A percentile compares a stretch with the other conserved stretches of the same genome.
phyloP scores from a whole-genome alignment of 306 rosid species.

The Elaeagnus macrophylla region DNA sequence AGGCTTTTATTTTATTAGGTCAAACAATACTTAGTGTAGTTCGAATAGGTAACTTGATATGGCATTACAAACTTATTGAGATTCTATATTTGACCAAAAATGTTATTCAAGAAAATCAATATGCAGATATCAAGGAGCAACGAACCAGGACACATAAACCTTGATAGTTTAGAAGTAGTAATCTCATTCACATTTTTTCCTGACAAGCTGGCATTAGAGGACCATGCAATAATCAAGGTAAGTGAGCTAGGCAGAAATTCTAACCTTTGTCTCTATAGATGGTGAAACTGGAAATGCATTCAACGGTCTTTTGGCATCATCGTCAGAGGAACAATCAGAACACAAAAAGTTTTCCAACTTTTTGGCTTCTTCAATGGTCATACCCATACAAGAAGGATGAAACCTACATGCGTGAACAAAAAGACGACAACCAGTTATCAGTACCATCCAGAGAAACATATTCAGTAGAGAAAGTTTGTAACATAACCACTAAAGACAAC shows the following conservation, averaged over 20 bases:
- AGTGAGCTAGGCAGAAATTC: conserved; percentile 4
- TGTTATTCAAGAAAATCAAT: no score
- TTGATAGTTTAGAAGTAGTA: no score
- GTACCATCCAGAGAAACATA: background rate
- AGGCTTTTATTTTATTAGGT: no score
- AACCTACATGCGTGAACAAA: conserved; percentile 30
- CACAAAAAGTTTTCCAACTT: conserved; percentile 51
- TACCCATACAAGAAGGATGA: conserved; percentile 63
- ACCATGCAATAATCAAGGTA: background rate
- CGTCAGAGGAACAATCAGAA: conserved; percentile 50
- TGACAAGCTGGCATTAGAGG: background rate
- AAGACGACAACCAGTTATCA: background rate
- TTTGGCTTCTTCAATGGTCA: conserved; percentile 59
- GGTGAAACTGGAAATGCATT: conserved; percentile 46
- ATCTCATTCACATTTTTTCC: no score
- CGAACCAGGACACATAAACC: no score
- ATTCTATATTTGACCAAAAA: no score
- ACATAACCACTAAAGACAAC: no score
- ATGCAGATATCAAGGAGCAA: no score
- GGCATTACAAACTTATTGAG: no score
- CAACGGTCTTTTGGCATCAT: conserved; percentile 43
- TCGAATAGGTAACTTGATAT: no score
- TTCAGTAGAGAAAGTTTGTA: no score
- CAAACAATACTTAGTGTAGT: no score
- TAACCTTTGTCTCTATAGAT: conserved; percentile 40